phyloP scores from a whole-genome alignment of 306 rosid genomes.

The Myrica gale region DNA sequence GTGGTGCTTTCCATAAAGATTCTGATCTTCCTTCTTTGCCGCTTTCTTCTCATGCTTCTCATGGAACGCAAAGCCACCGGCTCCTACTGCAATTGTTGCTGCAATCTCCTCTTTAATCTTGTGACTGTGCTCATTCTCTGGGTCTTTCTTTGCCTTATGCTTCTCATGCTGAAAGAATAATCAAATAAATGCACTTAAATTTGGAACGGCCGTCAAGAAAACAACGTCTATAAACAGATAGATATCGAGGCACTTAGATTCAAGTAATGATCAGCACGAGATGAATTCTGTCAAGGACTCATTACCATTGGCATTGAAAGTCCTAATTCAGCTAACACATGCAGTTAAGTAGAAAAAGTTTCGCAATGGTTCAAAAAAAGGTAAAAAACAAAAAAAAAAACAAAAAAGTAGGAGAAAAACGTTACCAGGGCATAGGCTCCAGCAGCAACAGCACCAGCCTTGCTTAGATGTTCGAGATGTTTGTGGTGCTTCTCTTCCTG shows the following conservation, averaged over 20 bases:
- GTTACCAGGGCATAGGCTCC: conserved; percentile 24
- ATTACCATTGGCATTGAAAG: too few relatives aligned
- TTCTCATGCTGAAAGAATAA: neutral
- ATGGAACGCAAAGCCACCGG: conserved; percentile 51
- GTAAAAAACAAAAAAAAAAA: too few relatives aligned
- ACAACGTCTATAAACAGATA: neutral
- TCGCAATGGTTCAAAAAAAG: too few relatives aligned
- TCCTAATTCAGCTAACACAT: too few relatives aligned
- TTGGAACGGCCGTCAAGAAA: neutral
- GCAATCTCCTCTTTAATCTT: conserved; percentile 55
- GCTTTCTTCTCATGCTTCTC: conserved; percentile 58
- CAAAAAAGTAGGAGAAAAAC: too few relatives aligned
- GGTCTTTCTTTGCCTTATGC: conserved; percentile 44
- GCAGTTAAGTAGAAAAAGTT: too few relatives aligned
- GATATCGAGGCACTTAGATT: too few relatives aligned
- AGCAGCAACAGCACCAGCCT: conserved; percentile 46
- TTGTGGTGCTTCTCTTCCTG: conserved; percentile 77
- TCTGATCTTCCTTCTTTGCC: conserved; percentile 28
- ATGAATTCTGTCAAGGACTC: too few relatives aligned
- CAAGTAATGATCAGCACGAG: too few relatives aligned
- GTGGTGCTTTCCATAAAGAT: conserved; percentile 26
- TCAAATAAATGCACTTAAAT: neutral
- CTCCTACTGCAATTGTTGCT: conserved; percentile 39
- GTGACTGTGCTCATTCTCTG: conserved; percentile 50
- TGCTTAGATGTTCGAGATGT: conserved; percentile 50